A percentile compares a stretch with the other conserved stretches of the same genome.
Conservation (phyloP, 768 basidiomycete genomes). For the Russula griseocarnosa region DNA sequence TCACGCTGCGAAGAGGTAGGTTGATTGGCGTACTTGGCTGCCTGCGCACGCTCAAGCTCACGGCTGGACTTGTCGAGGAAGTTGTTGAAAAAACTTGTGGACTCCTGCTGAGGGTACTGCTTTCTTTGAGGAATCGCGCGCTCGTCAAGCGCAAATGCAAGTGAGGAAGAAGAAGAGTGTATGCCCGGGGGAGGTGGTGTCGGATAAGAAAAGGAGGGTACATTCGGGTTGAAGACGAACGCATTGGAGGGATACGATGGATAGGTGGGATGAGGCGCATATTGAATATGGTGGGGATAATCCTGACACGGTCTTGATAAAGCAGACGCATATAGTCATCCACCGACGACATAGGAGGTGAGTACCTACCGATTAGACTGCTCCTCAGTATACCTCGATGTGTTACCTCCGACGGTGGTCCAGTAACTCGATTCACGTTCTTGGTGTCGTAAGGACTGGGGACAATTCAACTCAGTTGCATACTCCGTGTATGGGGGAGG, state of each 20-base stretch:
- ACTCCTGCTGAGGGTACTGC: conserved; percentile 53
- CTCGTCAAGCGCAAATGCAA: conserved; percentile 66
- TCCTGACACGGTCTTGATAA: conserved; percentile 30
- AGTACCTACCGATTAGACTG: conserved; percentile 32
- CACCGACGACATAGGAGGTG: neutral
- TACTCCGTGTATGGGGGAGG: conserved; percentile 64
- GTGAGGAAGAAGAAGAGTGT: conserved; percentile 64
- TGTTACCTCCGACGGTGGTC: conserved; percentile 58
- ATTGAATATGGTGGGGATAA: conserved; percentile 40
- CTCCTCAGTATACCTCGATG: conserved; percentile 55
- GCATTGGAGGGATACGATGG: conserved; percentile 52
- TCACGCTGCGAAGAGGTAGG: conserved; percentile 26
- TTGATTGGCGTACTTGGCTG: conserved; percentile 31
- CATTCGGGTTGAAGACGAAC: conserved; percentile 58
- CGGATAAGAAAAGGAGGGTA: conserved; percentile 62
- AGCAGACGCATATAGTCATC: conserved; percentile 23
- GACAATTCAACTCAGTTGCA: conserved; percentile 54
- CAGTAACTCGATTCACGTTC: conserved; percentile 55
- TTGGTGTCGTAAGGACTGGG: conserved; percentile 47
- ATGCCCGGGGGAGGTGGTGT: conserved; percentile 65
- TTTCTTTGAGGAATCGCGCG: conserved; percentile 34
- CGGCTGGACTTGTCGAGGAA: conserved; percentile 57
- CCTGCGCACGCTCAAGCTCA: conserved; percentile 37
- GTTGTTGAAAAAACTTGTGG: conserved; percentile 58
- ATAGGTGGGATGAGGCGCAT: conserved; percentile 42